phyloP scores from a whole-genome alignment of 805 yeast species.

The Ogataea pignaliae region DNA sequence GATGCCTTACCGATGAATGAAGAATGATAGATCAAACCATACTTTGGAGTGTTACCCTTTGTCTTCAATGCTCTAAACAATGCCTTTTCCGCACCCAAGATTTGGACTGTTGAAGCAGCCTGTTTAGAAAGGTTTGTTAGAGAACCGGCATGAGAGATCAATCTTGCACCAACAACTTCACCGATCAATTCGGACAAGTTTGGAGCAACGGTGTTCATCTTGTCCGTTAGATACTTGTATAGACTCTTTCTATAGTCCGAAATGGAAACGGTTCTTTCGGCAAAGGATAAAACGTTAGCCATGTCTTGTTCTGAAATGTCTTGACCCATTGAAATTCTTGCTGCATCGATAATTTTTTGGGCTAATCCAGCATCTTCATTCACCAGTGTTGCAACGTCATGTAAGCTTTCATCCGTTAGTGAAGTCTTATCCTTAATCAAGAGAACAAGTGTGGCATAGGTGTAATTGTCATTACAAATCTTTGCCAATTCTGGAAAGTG shows the following conservation, averaged over 20 bases:
- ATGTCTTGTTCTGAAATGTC: constrained; percentile 93
- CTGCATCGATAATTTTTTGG: constrained; percentile 87
- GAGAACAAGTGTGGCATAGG: constrained; percentile 76
- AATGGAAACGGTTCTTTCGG: constrained; percentile 87
- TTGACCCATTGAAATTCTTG: constrained; percentile 98
- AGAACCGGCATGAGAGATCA: constrained; percentile 98
- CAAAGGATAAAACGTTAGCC: constrained; percentile 86
- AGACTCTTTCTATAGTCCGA: constrained; percentile 85
- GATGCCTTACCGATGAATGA: constrained; percentile 92
- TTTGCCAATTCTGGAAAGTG: constrained; percentile 96
- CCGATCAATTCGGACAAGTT: constrained; percentile 95
- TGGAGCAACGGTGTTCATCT: constrained; percentile 98
- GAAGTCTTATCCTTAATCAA: constrained; percentile 84
- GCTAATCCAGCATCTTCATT: constrained; percentile 92
- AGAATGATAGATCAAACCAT: constrained; percentile 93
- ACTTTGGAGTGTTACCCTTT: constrained; percentile 94
- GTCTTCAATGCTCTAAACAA: constrained; percentile 94
- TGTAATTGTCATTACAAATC: constrained; percentile 84
- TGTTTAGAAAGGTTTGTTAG: constrained; percentile 93
- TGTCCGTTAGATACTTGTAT: constrained; percentile 83
- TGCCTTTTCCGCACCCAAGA: constrained; percentile 96
- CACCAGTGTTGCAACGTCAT: constrained; percentile 85
- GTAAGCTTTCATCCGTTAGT: constrained; percentile 74
- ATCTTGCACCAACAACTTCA: constrained; percentile 97
- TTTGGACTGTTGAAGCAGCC: constrained; percentile 99